These are phyloP conservation scores for Paralagenidium karlingii DNA, from an alignment of 352 stramenopile genomes.

Conservation along the genomic window DNA sequence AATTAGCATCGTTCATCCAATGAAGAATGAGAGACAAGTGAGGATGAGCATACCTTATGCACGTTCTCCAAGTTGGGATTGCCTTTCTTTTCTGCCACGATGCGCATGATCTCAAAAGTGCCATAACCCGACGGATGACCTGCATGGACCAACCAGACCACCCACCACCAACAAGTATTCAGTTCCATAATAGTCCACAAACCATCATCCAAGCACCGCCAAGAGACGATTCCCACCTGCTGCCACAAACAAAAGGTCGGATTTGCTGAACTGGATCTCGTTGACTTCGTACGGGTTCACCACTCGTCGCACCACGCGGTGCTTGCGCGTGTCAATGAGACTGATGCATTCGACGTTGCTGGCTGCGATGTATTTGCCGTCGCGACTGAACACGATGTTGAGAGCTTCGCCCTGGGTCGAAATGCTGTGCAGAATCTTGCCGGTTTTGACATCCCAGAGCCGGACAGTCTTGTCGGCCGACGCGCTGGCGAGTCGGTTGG, in stretches of 20 bases:
- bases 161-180: neutral
- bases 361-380: conserved; percentile 72
- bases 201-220: too few relatives aligned
- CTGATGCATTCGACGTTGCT: conserved; percentile 62
- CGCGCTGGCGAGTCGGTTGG: conserved; percentile 49
- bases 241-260: conserved; percentile 66
- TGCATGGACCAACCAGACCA: conserved; percentile 1
- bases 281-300: conserved; percentile 77
- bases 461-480: conserved; percentile 72
- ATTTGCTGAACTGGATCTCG: conserved; percentile 75
- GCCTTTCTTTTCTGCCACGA: conserved; percentile 63
- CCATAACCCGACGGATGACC: conserved; percentile 59
- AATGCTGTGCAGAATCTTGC: conserved; percentile 65
- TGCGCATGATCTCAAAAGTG: conserved; percentile 75
- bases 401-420: conserved; percentile 58
- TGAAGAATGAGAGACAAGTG: conserved; percentile 1
- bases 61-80: conserved; percentile 74
- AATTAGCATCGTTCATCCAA: neutral
- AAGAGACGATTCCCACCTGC: conserved; percentile 16
- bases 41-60: conserved; percentile 36
- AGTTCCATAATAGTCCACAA: too few relatives aligned
- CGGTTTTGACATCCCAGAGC: conserved; percentile 71
- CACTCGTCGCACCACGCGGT: conserved; percentile 57
- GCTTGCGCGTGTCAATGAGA: conserved; percentile 74
- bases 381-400: conserved; percentile 69